Conservation (phyloP, 2,329 filamentous ascomycete species). For the Pseudogymnoascus sp. region DNA sequence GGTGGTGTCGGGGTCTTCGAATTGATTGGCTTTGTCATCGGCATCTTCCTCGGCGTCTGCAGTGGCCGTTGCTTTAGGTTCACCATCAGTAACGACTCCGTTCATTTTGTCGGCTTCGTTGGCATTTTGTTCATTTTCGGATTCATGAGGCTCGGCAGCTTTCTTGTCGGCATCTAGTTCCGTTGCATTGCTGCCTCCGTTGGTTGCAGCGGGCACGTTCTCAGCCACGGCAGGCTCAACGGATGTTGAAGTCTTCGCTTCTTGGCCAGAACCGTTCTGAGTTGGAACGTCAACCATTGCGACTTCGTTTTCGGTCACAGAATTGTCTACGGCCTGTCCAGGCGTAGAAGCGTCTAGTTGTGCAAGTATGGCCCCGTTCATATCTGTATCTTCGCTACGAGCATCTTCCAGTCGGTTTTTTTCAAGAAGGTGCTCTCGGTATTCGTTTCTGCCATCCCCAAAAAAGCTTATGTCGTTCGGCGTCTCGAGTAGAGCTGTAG, state of each 20-base stretch:
- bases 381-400: constrained; percentile 17
- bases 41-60: not conserved
- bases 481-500: constrained; percentile 49
- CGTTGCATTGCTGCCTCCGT: not conserved
- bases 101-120: not conserved
- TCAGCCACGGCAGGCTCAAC: not conserved
- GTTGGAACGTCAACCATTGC: constrained; percentile 1
- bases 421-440: constrained; percentile 15
- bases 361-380: not conserved
- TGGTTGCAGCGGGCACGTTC: not conserved
- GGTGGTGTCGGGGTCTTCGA: constrained; percentile 6
- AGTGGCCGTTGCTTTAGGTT: not conserved
- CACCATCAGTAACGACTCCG: not conserved
- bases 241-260: not conserved
- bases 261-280: not conserved
- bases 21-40: not conserved
- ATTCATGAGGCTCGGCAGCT: not conserved
- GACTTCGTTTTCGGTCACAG: not conserved
- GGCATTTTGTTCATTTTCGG: not conserved
- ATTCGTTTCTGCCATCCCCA: constrained; percentile 22
- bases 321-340: not conserved
- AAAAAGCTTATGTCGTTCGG: constrained; percentile 47
- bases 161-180: not conserved
- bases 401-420: constrained; percentile 20
- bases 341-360: not conserved